phyloP scores from a whole-genome alignment of 2,329 filamentous ascomycete species.

The Talaromyces sp. region DNA sequence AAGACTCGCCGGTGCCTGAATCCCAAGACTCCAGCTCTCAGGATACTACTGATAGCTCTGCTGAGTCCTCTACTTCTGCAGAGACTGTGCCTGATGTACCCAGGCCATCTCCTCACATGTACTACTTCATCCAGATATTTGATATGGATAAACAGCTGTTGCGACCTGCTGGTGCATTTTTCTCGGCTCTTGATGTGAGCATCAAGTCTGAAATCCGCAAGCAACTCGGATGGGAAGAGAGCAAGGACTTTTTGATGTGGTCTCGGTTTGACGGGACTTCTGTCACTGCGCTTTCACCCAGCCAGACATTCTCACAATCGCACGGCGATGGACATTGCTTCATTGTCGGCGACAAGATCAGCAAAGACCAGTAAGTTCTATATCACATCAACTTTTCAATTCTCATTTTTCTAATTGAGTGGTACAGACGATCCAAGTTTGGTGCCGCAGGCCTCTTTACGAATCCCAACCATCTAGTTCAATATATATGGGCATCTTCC shows the following conservation, averaged over 20 bases:
- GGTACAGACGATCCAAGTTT: conserved; percentile 25
- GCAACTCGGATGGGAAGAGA: conserved; percentile 30
- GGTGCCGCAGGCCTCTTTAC: conserved; percentile 30
- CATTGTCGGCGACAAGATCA: conserved; percentile 37
- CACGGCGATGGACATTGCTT: conserved; percentile 35
- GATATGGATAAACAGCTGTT: conserved; percentile 45
- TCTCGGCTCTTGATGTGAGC: conserved; percentile 33
- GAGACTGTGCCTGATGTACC: conserved; percentile 12
- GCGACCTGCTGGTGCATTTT: conserved; percentile 35
- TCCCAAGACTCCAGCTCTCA: conserved; percentile 4
- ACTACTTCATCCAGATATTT: conserved; percentile 49
- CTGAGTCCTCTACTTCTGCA: conserved; percentile 10
- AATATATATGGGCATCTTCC: conserved; percentile 41
- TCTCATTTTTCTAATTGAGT: not conserved
- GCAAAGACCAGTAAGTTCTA: conserved; percentile 30
- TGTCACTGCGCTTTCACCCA: conserved; percentile 28
- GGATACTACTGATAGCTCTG: conserved; percentile 1
- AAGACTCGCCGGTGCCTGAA: conserved; percentile 11
- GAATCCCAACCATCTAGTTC: conserved; percentile 32
- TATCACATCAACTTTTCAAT: not conserved
- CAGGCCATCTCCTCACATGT: conserved; percentile 32
- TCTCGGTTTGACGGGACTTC: conserved; percentile 35
- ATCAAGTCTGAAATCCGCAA: conserved; percentile 37
- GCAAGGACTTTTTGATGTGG: conserved; percentile 40
- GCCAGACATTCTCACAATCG: conserved; percentile 29